phyloP scores from a whole-genome alignment of 1,139 yeast genomes.

The Taiozyma sp. region DNA sequence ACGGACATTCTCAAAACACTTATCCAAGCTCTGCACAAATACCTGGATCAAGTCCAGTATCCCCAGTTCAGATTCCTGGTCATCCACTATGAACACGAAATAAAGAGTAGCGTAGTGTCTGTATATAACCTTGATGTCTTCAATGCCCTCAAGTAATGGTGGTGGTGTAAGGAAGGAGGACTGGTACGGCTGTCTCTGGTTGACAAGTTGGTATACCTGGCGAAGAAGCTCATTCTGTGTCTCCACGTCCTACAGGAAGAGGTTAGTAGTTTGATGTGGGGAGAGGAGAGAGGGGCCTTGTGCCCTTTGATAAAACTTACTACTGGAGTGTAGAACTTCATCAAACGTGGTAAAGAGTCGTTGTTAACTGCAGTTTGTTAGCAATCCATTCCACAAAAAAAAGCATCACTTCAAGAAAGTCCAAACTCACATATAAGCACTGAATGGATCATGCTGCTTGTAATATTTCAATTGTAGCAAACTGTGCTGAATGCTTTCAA shows the following conservation, averaged over 20 bases:
- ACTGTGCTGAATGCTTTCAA: background rate
- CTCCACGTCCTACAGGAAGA: conserved; percentile 43
- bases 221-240: conserved; percentile 69
- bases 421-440: conserved; percentile 72
- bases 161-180: conserved; percentile 84
- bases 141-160: conserved; percentile 62
- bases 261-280: conserved; percentile 20
- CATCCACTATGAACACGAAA: conserved; percentile 93
- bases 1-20: conserved; percentile 90
- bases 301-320: conserved; percentile 25
- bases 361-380: conserved; percentile 55
- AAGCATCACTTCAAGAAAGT: too few species aligned
- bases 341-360: conserved; percentile 85
- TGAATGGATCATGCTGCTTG: conserved; percentile 68
- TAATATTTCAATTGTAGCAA: background rate
- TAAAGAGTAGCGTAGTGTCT: conserved; percentile 92
- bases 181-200: conserved; percentile 61
- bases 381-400: conserved; percentile 1
- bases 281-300: conserved; percentile 12
- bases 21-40: conserved; percentile 90
- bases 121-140: conserved; percentile 84
- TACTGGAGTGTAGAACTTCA: conserved; percentile 90
- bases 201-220: conserved; percentile 69
- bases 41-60: conserved; percentile 92
- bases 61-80: conserved; percentile 92